These are phyloP conservation scores for Aspergillus ibericus DNA, from an alignment of 2,329 filamentous ascomycete genomes.

Conservation along the genomic window DNA sequence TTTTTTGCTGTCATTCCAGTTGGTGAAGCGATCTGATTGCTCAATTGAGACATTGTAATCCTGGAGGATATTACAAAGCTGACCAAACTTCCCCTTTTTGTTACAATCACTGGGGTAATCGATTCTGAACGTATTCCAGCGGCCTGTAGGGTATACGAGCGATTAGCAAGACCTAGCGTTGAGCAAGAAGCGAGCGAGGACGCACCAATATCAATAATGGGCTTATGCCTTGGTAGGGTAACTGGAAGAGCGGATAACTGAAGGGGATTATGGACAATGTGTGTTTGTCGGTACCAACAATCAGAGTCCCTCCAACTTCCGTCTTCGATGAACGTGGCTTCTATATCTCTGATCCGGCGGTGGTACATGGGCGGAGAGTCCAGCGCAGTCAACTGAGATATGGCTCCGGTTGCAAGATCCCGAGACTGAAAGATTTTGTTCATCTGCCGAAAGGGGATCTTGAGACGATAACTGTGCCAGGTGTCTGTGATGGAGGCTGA, in stretches of 20 bases:
- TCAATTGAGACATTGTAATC: conserved; percentile 71
- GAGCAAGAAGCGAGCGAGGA: background rate
- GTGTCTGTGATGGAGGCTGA: background rate
- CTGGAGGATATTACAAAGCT: conserved; percentile 56
- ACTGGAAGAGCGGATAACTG: conserved; percentile 39
- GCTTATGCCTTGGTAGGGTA: conserved; percentile 49
- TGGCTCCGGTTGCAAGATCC: conserved; percentile 14
- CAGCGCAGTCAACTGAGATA: conserved; percentile 41
- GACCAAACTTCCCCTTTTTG: conserved; percentile 36
- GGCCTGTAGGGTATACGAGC: conserved; percentile 39
- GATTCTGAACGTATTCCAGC: conserved; percentile 64
- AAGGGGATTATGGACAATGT: conserved; percentile 53
- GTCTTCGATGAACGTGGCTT: conserved; percentile 44
- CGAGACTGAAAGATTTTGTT: conserved; percentile 37
- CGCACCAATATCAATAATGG: conserved; percentile 61
- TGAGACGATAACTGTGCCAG: conserved; percentile 42
- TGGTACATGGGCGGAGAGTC: conserved; percentile 49
- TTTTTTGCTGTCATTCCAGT: conserved; percentile 28
- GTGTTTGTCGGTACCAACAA: conserved; percentile 64
- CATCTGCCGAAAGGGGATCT: conserved; percentile 48
- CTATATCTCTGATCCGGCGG: conserved; percentile 36
- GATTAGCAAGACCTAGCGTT: background rate
- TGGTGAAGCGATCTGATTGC: conserved; percentile 44
- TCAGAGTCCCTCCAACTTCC: conserved; percentile 57
- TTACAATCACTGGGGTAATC: conserved; percentile 42